phyloP scores from a whole-genome alignment of 1,284 basidiomycete genomes.

The Microstroma glucosiphilum region DNA sequence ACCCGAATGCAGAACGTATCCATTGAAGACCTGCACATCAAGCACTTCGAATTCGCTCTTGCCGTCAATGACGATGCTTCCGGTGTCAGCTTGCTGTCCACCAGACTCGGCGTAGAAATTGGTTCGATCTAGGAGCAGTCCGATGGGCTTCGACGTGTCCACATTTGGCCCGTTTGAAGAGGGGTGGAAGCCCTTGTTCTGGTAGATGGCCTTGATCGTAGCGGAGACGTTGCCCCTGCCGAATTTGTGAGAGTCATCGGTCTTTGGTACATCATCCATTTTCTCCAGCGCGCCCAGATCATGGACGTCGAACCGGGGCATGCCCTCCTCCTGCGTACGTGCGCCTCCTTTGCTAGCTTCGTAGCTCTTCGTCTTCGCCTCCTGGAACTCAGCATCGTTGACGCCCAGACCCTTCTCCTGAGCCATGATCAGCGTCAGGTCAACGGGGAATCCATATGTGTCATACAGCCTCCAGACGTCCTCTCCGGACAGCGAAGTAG shows the following conservation, averaged over 20 bases:
- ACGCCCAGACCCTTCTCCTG: constrained; percentile 76
- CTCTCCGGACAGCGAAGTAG: constrained; percentile 70
- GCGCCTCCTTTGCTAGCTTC: constrained; percentile 82
- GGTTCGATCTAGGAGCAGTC: constrained; percentile 84
- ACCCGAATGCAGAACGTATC: constrained; percentile 85
- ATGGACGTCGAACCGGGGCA: constrained; percentile 90
- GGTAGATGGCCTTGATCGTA: constrained; percentile 77
- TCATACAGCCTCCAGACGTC: constrained; percentile 98
- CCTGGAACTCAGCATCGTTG: constrained; percentile 82
- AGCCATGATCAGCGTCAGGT: constrained; percentile 94
- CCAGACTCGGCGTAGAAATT: constrained; percentile 97
- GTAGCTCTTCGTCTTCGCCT: constrained; percentile 78
- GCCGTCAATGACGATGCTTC: constrained; percentile 86
- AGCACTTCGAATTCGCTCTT: constrained; percentile 85
- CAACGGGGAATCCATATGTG: constrained; percentile 96
- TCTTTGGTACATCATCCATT: constrained; percentile 76
- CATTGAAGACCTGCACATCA: constrained; percentile 80
- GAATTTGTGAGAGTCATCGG: constrained; percentile 86
- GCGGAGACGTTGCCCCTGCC: constrained; percentile 74
- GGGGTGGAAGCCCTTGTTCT: constrained; percentile 67
- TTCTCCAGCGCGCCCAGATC: constrained; percentile 82
- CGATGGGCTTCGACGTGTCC: constrained; percentile 59
- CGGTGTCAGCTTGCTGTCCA: constrained; percentile 94
- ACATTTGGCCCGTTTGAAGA: constrained; percentile 62
- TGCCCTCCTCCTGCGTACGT: constrained; percentile 58